Percentiles rank a stretch among this genome's conserved stretches.
Conservation (phyloP, 176 grass and related monocot species). For the Dendrocalamus sinicus region DNA sequence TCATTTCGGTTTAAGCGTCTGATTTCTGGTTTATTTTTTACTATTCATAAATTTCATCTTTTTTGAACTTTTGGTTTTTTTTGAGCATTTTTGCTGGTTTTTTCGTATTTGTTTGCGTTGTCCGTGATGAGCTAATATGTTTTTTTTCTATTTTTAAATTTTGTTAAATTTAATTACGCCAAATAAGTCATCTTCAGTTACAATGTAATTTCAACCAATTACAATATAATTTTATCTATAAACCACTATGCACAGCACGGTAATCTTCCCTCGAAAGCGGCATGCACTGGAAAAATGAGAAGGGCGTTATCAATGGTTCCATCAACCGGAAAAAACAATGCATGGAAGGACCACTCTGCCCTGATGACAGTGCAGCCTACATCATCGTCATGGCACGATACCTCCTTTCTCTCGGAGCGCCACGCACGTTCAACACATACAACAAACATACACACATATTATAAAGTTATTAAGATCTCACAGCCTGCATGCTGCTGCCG, state of each 20-base stretch:
- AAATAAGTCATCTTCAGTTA: too few species aligned
- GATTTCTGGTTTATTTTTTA: too few species aligned
- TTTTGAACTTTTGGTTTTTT: too few species aligned
- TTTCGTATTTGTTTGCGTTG: too few species aligned
- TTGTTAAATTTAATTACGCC: too few species aligned
- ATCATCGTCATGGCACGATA: slow-evolving; percentile 28
- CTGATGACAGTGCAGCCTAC: slow-evolving; percentile 32
- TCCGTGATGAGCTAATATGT: too few species aligned
- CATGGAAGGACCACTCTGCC: slow-evolving; percentile 27
- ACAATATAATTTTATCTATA: too few species aligned
- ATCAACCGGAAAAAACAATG: slow-evolving; percentile 31
- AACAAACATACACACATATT: not conserved
- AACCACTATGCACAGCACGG: not conserved
- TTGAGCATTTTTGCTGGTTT: too few species aligned
- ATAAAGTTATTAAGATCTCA: slow-evolving; percentile 14
- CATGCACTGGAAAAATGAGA: slow-evolving; percentile 18
- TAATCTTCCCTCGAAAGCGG: slow-evolving; percentile 47
- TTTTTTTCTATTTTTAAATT: too few species aligned
- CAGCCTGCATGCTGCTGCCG: not conserved
- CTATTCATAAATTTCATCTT: too few species aligned
- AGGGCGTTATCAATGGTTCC: slow-evolving; percentile 26
- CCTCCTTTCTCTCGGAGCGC: not conserved
- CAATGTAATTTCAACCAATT: too few species aligned
- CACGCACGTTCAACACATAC: slow-evolving; percentile 29
- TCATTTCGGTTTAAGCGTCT: too few species aligned